Evolutionary conservation across 306 rosid species (phyloP), one percentile per base, ranked within the genome.

Genomic region (Mimosa pudica): DNA sequence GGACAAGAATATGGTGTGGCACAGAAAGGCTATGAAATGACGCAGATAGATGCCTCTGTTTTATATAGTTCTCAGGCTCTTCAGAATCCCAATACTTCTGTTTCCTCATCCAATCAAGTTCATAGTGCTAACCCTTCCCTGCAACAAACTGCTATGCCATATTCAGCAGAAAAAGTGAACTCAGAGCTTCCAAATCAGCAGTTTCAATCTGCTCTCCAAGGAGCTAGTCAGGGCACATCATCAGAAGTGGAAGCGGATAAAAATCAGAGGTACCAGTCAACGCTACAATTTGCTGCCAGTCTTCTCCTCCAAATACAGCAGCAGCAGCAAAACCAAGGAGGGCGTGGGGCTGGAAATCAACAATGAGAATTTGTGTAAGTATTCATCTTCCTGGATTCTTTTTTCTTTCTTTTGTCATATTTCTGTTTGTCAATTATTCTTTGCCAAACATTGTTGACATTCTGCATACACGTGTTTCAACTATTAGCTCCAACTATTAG

Each of bases 251-350:
- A 96, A 85, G 94, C 86, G 17, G 98, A 92, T 78, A 96, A 96
- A 88, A 92, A 93, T 80, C 94, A 91, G 84, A 83, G 94, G 55
- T 93, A 93, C 78, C 93, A 90, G 74, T 89, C 97, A 71, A 89
- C 94, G 2, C 82, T 96, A n/a, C 97, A 96, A 70, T 96, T 96
- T 81, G 99, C 99, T 10, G 99, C 99, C 75, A 96, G 82, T 85
- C 94, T 96, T 80, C 98, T 96, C 54, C 91, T 80, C 18, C 99
- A 96, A 81, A 90, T 96, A 84, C 99, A 96, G 88, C 98, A 94
- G 83, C 89, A 86, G 80, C 87, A 91, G 86, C 89, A 88, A 85
- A 52, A 86, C 70, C 92, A 86, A 77, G 87, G 90, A 32, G 93
- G 91, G 18, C 84, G 81, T 45, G 95, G 92, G 58, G 81, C 97